Evolutionary conservation across 495 filamentous ascomycete genomes (phyloP).

Genomic region (Paragyromitra xinjiangensis): DNA sequence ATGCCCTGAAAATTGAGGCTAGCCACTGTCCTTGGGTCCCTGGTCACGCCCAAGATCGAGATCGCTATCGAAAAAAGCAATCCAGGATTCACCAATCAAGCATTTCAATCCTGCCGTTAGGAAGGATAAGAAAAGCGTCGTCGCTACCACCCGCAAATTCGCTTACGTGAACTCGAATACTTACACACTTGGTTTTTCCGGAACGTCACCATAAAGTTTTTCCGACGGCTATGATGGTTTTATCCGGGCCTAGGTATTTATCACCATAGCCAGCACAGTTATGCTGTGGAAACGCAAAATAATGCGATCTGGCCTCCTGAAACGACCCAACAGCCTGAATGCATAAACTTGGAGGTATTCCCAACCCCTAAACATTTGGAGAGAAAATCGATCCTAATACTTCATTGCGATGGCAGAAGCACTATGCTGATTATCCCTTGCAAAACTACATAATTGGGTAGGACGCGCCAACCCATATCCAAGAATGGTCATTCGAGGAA

Average conservation of each 20-base stretch:
- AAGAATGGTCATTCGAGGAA: constrained; percentile 29
- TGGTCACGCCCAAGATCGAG: constrained; percentile 33
- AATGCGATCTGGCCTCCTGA: constrained; percentile 28
- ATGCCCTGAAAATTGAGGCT: not conserved
- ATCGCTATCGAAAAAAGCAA: constrained; percentile 33
- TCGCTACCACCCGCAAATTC: constrained; percentile 34
- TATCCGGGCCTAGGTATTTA: constrained; percentile 32
- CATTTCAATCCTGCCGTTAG: constrained; percentile 20
- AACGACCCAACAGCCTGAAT: constrained; percentile 28
- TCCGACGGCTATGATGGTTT: constrained; percentile 27
- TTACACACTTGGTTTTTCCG: constrained; percentile 31
- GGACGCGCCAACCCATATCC: constrained; percentile 10
- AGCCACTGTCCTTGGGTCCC: not conserved
- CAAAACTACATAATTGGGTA: constrained; percentile 31
- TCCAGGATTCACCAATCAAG: constrained; percentile 34
- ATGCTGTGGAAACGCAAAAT: constrained; percentile 7
- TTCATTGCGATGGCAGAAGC: constrained; percentile 32
- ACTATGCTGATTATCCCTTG: constrained; percentile 20
- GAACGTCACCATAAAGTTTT: constrained; percentile 33
- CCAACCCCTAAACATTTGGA: not conserved
- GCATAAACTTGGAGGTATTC: constrained; percentile 11
- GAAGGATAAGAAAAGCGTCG: constrained; percentile 19
- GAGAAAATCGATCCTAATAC: constrained; percentile 38
- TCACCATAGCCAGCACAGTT: not conserved
- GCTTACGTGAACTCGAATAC: constrained; percentile 22